Conservation (phyloP, 331 rosid species). For the Pyrus hybrid region DNA sequence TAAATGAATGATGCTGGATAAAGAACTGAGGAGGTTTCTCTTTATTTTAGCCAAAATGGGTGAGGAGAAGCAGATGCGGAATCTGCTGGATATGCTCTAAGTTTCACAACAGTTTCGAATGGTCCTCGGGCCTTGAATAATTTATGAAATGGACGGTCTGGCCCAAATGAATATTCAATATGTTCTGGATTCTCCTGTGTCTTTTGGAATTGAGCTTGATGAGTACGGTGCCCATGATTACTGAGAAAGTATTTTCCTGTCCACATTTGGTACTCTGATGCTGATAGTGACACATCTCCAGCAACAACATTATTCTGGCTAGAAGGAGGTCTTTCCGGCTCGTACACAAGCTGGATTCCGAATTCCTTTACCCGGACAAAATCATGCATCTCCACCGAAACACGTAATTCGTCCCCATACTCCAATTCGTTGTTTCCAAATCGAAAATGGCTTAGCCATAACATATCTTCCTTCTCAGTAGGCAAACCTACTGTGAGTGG, state of each 20-base stretch:
- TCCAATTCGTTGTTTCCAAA: not conserved
- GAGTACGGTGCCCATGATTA: not conserved
- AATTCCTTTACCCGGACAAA: not conserved
- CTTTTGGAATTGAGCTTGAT: not conserved
- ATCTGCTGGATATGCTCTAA: no score
- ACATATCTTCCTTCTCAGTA: not conserved
- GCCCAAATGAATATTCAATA: no score
- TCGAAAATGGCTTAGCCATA: not conserved
- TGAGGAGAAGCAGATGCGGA: no score
- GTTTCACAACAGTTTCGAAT: no score
- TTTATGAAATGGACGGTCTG: no score
- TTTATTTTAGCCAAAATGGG: no score
- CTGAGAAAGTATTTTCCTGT: not conserved
- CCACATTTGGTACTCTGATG: not conserved
- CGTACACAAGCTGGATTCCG: not conserved
- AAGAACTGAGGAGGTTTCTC: no score
- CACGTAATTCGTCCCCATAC: not conserved
- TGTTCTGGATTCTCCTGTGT: not conserved
- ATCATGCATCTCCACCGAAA: not conserved
- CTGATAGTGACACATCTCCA: not conserved
- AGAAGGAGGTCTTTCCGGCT: not conserved
- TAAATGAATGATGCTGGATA: no score
- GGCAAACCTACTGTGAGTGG: not conserved
- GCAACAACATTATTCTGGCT: not conserved
- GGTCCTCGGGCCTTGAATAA: no score